Evolutionary conservation across 225 moss, liverwort and hornwort species (phyloP).

Genomic region (Lunularia cruciata): DNA sequence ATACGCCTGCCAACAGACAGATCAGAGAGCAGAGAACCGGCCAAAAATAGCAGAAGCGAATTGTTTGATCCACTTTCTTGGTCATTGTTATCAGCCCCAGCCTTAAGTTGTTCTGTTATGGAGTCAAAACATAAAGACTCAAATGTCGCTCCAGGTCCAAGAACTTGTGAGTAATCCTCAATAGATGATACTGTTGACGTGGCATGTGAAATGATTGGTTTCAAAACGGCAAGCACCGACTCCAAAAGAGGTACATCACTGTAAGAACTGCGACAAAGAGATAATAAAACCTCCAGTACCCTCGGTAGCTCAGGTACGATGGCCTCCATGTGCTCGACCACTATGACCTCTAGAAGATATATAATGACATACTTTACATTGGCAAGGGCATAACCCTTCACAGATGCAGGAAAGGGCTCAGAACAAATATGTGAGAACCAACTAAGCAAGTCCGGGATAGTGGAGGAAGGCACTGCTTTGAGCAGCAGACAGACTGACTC

Average conservation of each 20-base stretch:
- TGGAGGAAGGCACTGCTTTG: slow-evolving; percentile 58
- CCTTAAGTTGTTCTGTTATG: slow-evolving; percentile 62
- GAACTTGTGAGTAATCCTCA: slow-evolving; percentile 42
- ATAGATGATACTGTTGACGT: slow-evolving; percentile 48
- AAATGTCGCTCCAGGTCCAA: slow-evolving; percentile 42
- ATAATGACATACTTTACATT: slow-evolving; percentile 79
- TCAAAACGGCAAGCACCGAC: slow-evolving; percentile 65
- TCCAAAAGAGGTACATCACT: slow-evolving; percentile 78
- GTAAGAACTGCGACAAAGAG: slow-evolving; percentile 73
- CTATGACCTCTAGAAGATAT: slow-evolving; percentile 79
- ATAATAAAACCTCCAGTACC: slow-evolving; percentile 61
- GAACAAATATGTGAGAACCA: slow-evolving; percentile 86
- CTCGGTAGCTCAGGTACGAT: slow-evolving; percentile 82
- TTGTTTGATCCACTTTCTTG: slow-evolving; percentile 46
- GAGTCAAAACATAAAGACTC: slow-evolving; percentile 80
- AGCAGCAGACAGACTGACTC: slow-evolving; percentile 65
- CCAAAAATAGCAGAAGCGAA: slow-evolving; percentile 67
- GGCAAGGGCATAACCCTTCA: slow-evolving; percentile 59
- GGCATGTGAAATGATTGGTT: slow-evolving; percentile 76
- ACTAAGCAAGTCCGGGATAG: slow-evolving; percentile 80
- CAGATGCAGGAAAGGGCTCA: slow-evolving; percentile 68
- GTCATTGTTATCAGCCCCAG: slow-evolving; percentile 31
- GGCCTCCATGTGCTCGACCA: slow-evolving; percentile 79
- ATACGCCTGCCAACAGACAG: slow-evolving; percentile 58
- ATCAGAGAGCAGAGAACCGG: slow-evolving; percentile 75